Percentiles rank a stretch among this genome's conserved stretches.
Conservation (phyloP, 768 basidiomycete species). For the Hortiboletus campestris region DNA sequence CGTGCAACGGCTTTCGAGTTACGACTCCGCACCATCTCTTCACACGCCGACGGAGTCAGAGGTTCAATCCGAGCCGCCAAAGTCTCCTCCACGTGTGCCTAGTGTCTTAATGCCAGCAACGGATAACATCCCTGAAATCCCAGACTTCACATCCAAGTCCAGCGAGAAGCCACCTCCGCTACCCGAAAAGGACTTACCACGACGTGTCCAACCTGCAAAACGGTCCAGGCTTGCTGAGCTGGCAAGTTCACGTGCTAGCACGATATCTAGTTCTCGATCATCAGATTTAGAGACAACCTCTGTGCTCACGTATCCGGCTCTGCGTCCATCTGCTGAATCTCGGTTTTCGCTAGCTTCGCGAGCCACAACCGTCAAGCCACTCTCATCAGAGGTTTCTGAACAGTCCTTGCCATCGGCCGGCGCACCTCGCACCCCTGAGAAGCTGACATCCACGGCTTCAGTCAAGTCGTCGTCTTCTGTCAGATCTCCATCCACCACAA, state of each 20-base stretch:
- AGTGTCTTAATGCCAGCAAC: conserved; percentile 45
- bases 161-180: conserved; percentile 29
- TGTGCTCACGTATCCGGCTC: conserved; percentile 67
- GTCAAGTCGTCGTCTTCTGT: conserved; percentile 27
- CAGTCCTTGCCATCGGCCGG: conserved; percentile 13
- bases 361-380: conserved; percentile 16
- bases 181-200: conserved; percentile 23
- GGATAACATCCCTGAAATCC: conserved; percentile 55
- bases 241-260: conserved; percentile 62
- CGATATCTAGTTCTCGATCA: conserved; percentile 50
- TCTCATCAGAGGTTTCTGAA: conserved; percentile 19
- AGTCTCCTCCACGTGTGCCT: conserved; percentile 38
- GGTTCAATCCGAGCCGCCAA: conserved; percentile 32
- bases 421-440: conserved; percentile 26
- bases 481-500: conserved; percentile 29
- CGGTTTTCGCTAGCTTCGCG: conserved; percentile 32
- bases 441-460: conserved; percentile 13
- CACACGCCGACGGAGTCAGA: conserved; percentile 41
- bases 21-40: conserved; percentile 57
- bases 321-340: conserved; percentile 69
- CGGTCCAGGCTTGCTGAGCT: conserved; percentile 70
- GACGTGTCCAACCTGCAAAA: conserved; percentile 30
- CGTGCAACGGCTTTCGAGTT: conserved; percentile 54
- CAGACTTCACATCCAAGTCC: conserved; percentile 51
- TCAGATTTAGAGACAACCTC: conserved; percentile 56